Evolutionary conservation across 2,329 filamentous ascomycete species (phyloP).

Genomic region (Cordyceps javanica): DNA sequence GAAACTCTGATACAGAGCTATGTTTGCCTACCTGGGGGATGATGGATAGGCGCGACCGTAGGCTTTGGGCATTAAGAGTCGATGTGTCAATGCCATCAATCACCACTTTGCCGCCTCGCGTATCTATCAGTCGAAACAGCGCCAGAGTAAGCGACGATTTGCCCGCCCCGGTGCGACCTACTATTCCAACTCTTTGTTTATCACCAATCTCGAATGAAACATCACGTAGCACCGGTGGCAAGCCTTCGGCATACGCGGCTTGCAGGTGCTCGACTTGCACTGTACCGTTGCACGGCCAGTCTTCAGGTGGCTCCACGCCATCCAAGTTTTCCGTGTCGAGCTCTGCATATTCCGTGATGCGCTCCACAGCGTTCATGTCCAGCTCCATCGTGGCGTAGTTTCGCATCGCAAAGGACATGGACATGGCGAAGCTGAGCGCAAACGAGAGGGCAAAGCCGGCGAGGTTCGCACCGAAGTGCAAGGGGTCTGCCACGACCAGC

Average conservation of each 20-base stretch:
- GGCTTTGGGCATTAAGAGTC: constrained; percentile 60
- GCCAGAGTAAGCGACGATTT: constrained; percentile 74
- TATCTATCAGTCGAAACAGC: constrained; percentile 70
- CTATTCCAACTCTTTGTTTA: constrained; percentile 67
- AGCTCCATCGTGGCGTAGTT: constrained; percentile 66
- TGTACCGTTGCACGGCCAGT: constrained; percentile 68
- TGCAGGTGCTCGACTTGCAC: constrained; percentile 67
- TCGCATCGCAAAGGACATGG: constrained; percentile 60
- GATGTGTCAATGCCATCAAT: constrained; percentile 74
- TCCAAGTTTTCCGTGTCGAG: constrained; percentile 60
- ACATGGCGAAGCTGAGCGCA: constrained; percentile 60
- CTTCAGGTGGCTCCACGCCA: constrained; percentile 55
- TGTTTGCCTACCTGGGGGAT: constrained; percentile 51
- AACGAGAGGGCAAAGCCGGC: constrained; percentile 73
- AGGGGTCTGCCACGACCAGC: constrained; percentile 55
- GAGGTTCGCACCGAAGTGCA: constrained; percentile 60
- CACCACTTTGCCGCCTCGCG: constrained; percentile 55
- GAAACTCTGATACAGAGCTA: too few relatives aligned
- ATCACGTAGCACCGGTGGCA: constrained; percentile 64
- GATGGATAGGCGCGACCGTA: constrained; percentile 69
- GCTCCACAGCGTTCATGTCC: constrained; percentile 72
- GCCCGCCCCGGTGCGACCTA: constrained; percentile 71
- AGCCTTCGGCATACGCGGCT: constrained; percentile 63
- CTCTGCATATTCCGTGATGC: constrained; percentile 68
- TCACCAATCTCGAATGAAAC: constrained; percentile 61